Conservation (phyloP, 129 eudicot genomes). For the Cynara cardunculus region DNA sequence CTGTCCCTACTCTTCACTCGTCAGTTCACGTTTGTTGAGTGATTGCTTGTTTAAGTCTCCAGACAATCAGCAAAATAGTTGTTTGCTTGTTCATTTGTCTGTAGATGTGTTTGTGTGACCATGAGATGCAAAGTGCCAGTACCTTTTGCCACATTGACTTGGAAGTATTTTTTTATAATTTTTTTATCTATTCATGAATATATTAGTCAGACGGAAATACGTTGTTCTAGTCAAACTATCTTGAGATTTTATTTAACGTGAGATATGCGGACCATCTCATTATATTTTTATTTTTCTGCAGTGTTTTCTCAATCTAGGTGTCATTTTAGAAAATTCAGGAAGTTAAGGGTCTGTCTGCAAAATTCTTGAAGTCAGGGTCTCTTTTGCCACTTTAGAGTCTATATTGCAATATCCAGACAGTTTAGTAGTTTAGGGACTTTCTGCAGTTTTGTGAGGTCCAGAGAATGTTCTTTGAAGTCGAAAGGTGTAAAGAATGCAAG, state of each 20-base stretch:
- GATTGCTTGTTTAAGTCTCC: neutral
- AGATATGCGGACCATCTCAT: neutral
- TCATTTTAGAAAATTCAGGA: neutral
- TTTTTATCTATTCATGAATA: neutral
- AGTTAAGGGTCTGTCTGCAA: neutral
- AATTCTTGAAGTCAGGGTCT: neutral
- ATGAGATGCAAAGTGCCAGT: neutral
- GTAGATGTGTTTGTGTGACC: neutral
- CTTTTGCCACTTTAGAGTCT: neutral
- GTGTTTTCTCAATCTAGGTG: neutral
- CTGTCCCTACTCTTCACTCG: neutral
- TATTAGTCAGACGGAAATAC: neutral
- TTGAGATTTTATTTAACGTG: neutral
- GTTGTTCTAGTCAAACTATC: neutral
- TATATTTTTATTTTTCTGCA: neutral
- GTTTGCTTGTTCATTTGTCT: neutral
- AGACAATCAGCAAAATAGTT: neutral
- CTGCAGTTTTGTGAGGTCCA: neutral
- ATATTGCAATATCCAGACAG: neutral
- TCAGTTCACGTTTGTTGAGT: neutral
- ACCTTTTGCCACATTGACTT: neutral
- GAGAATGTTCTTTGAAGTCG: neutral
- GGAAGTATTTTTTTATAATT: neutral
- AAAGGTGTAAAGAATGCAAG: neutral
- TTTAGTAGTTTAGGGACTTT: neutral